Evolutionary conservation across 352 stramenopile genomes (phyloP).

Genomic region (Phytophthora pini): DNA sequence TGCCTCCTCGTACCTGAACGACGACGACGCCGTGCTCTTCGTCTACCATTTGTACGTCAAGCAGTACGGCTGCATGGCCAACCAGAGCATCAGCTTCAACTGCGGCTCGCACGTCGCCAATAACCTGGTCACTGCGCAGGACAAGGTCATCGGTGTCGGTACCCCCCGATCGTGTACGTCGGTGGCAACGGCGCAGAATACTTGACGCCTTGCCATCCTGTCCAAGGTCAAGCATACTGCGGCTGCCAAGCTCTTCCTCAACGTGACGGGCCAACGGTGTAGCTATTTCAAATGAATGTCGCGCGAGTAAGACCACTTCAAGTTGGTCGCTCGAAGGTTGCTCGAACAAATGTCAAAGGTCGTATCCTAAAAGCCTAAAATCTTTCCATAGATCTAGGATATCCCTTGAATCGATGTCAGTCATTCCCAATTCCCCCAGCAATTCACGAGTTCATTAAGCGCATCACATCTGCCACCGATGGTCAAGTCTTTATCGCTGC

Average conservation of each 20-base stretch:
- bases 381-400: slow-evolving; percentile 41
- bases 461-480: slow-evolving; percentile 14
- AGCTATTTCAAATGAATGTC: slow-evolving; percentile 16
- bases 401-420: neutral
- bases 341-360: slow-evolving; percentile 25
- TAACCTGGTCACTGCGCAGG: slow-evolving; percentile 24
- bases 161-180: neutral
- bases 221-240: slow-evolving; percentile 54
- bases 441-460: neutral
- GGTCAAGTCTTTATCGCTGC: slow-evolving; percentile 14
- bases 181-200: slow-evolving; percentile 32
- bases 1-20: slow-evolving; percentile 56
- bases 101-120: slow-evolving; percentile 28
- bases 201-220: slow-evolving; percentile 45
- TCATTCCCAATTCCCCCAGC: slow-evolving; percentile 24
- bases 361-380: slow-evolving; percentile 21
- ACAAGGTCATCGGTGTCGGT: slow-evolving; percentile 40
- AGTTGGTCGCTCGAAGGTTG: slow-evolving; percentile 12
- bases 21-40: slow-evolving; percentile 53
- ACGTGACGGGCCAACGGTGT: slow-evolving; percentile 2
- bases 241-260: no score
- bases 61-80: slow-evolving; percentile 42
- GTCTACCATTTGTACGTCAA: slow-evolving; percentile 34
- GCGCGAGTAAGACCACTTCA: no score
- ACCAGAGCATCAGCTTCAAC: slow-evolving; percentile 44